These are phyloP conservation scores for Dissophora ornata DNA, from an alignment of 192 early-diverging fungal species.

Conservation along the genomic window DNA sequence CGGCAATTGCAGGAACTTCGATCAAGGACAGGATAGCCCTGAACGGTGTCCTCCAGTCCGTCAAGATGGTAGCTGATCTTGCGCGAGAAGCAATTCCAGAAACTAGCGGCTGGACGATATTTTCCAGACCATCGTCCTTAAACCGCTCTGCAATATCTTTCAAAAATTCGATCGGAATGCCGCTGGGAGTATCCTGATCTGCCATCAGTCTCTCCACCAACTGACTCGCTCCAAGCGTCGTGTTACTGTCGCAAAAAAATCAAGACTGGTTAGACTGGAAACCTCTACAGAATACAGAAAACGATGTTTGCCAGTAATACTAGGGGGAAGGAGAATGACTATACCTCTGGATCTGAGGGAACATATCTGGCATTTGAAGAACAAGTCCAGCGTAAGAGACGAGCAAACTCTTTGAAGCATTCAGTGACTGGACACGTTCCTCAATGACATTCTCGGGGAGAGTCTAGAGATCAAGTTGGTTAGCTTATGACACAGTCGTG, in stretches of 20 bases:
- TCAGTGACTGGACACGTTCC: slow-evolving; percentile 70
- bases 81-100: slow-evolving; percentile 57
- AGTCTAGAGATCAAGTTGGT: slow-evolving; percentile 33
- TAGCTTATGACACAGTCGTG: neutral
- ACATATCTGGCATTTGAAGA: slow-evolving; percentile 90
- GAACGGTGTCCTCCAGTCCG: slow-evolving; percentile 43
- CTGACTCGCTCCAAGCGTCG: slow-evolving; percentile 56
- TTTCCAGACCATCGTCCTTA: slow-evolving; percentile 71
- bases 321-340: slow-evolving; percentile 8
- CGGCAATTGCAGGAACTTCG: slow-evolving; percentile 66
- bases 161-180: slow-evolving; percentile 74
- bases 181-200: slow-evolving; percentile 67
- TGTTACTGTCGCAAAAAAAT: neutral
- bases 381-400: slow-evolving; percentile 88
- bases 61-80: slow-evolving; percentile 33
- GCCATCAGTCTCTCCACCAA: slow-evolving; percentile 61
- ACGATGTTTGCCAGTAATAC: slow-evolving; percentile 1
- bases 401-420: slow-evolving; percentile 68
- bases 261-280: too few relatives aligned
- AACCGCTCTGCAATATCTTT: slow-evolving; percentile 68
- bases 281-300: too few relatives aligned
- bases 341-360: slow-evolving; percentile 75
- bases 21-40: slow-evolving; percentile 43
- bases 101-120: slow-evolving; percentile 68
- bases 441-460: slow-evolving; percentile 66